Percentiles rank a stretch among this genome's conserved stretches.
Conservation (phyloP, 2,329 filamentous ascomycete species). For the Chaetomiaceae sp. region DNA sequence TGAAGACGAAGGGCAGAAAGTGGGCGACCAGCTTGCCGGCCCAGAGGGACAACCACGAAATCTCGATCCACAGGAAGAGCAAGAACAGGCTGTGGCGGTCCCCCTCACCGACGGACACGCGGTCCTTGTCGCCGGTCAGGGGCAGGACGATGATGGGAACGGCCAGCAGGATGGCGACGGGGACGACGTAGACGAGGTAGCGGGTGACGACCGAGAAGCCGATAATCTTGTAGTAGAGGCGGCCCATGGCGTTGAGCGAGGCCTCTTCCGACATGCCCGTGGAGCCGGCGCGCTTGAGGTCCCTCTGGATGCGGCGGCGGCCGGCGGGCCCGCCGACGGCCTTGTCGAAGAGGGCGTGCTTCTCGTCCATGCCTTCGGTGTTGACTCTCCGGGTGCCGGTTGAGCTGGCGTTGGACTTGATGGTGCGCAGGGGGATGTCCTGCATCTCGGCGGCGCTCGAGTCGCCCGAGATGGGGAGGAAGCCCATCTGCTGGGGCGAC, state of each 20-base stretch:
- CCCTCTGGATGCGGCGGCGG: constrained; percentile 45
- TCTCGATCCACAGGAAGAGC: constrained; percentile 65
- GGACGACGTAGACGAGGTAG: constrained; percentile 65
- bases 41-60: constrained; percentile 66
- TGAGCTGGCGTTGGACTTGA: constrained; percentile 52
- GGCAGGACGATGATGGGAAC: constrained; percentile 56
- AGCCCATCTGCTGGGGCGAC: constrained; percentile 40
- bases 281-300: constrained; percentile 37
- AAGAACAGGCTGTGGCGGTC: constrained; percentile 45
- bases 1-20: constrained; percentile 57
- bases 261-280: constrained; percentile 48
- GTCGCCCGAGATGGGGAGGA: constrained; percentile 40
- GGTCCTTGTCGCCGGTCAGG: constrained; percentile 35
- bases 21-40: constrained; percentile 61
- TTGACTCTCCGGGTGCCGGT: constrained; percentile 42
- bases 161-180: constrained; percentile 57
- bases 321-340: constrained; percentile 37
- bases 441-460: constrained; percentile 29
- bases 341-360: constrained; percentile 39
- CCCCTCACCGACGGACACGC: constrained; percentile 35
- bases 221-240: constrained; percentile 60
- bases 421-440: constrained; percentile 52
- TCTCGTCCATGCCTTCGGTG: constrained; percentile 44
- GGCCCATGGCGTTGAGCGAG: constrained; percentile 61
- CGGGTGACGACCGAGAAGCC: constrained; percentile 60